Evolutionary conservation across 2,329 filamentous ascomycete genomes (phyloP).

Genomic region (Coniochaeta hoffmannii): DNA sequence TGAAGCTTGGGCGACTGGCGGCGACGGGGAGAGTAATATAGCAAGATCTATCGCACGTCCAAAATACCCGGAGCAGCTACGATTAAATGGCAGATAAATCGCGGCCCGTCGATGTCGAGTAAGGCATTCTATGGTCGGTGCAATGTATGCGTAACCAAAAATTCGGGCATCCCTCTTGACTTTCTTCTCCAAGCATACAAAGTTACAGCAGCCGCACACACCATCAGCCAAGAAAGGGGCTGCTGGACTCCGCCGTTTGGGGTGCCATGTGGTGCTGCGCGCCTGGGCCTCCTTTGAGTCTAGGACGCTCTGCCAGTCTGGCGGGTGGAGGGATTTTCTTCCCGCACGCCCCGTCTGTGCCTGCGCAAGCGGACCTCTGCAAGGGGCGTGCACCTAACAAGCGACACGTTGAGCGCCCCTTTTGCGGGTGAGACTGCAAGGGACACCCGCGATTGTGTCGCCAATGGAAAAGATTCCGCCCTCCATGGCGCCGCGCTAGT

Average conservation of each 20-base stretch:
- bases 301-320: neutral
- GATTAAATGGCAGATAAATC: neutral
- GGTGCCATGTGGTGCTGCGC: constrained; percentile 2
- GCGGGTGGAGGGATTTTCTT: neutral
- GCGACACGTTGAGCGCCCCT: neutral
- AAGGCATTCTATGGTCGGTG: neutral
- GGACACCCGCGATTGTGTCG: neutral
- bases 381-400: neutral
- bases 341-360: neutral
- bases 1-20: neutral
- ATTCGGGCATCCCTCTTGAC: neutral
- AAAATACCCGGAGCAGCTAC: neutral
- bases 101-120: neutral
- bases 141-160: neutral
- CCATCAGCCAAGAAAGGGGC: constrained; percentile 3
- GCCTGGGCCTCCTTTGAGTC: neutral
- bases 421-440: neutral
- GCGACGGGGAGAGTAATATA: neutral
- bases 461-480: neutral
- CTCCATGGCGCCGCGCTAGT: neutral
- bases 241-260: neutral
- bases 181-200: neutral
- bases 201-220: neutral
- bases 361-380: no score
- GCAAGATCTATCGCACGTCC: neutral